Evolutionary conservation across 306 rosid species (phyloP).

Genomic region (Macrotyloma uniflorum): DNA sequence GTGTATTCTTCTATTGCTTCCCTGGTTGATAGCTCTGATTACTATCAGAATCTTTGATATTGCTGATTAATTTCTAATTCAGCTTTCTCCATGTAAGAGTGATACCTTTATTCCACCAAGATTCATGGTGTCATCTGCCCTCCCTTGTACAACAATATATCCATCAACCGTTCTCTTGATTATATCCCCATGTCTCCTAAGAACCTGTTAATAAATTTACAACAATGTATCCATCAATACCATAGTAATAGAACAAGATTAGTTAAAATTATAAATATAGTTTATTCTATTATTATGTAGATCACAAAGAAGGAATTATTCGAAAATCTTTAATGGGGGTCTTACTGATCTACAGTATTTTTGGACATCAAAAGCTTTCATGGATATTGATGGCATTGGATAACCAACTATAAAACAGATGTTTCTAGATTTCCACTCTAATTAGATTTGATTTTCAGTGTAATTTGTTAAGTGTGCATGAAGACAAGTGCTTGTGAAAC

Average conservation of each 20-base stretch:
- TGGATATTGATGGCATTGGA: neutral
- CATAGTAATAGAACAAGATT: neutral
- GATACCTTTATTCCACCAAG: constrained; percentile 94
- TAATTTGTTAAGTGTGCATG: neutral
- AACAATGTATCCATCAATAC: constrained; percentile 15
- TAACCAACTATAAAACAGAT: neutral
- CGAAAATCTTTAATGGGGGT: constrained; percentile 14
- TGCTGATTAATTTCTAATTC: constrained; percentile 7
- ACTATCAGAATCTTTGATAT: constrained; percentile 6
- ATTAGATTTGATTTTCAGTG: neutral
- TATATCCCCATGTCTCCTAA: constrained; percentile 92
- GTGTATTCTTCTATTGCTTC: neutral
- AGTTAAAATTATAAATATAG: neutral
- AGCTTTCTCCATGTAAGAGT: neutral
- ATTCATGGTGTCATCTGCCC: constrained; percentile 97
- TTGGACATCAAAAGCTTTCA: neutral
- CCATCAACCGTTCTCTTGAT: constrained; percentile 74
- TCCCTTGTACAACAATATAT: constrained; percentile 69
- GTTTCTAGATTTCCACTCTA: neutral
- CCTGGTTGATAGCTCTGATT: neutral
- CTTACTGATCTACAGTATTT: neutral
- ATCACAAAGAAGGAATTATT: constrained; percentile 8
- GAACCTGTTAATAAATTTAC: constrained; percentile 50
- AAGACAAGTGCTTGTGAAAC: neutral
- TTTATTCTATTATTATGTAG: neutral